These are phyloP conservation scores for Cornus controversa DNA, from an alignment of 148 eudicot genomes.

Conservation along the genomic window DNA sequence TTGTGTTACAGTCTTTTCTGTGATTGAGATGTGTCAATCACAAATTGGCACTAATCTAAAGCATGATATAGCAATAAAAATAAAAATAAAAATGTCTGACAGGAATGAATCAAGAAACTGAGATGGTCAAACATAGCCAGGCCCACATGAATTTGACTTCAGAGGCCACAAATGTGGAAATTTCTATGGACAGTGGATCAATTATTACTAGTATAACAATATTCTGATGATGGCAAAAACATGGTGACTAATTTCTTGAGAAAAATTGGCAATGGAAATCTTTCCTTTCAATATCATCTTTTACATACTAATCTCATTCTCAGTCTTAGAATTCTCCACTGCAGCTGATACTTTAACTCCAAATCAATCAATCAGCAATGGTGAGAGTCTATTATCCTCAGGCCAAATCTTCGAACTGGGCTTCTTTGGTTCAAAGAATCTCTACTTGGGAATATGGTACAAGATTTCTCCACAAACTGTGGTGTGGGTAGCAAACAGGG, in stretches of 20 bases:
- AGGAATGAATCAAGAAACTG: too few relatives aligned
- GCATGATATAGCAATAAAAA: too few relatives aligned
- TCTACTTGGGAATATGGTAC: constrained; percentile 7
- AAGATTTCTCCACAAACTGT: neutral
- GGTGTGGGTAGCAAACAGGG: constrained; percentile 4
- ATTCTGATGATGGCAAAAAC: neutral
- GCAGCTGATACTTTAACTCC: neutral
- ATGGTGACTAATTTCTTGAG: neutral
- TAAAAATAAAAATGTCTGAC: too few relatives aligned
- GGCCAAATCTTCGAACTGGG: constrained; percentile 2
- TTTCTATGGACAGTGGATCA: too few relatives aligned
- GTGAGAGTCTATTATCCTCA: neutral
- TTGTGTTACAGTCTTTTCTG: too few relatives aligned
- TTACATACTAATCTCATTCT: too few relatives aligned
- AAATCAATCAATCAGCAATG: neutral
- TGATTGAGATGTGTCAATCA: too few relatives aligned
- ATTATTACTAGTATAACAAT: too few relatives aligned
- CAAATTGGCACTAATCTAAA: too few relatives aligned
- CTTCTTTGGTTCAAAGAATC: neutral
- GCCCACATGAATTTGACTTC: too few relatives aligned
- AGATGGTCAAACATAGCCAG: too few relatives aligned
- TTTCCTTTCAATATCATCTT: neutral
- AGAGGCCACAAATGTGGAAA: too few relatives aligned
- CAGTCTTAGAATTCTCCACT: neutral
- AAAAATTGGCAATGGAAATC: neutral